Base-by-base conservation (phyloP, 345 rosid species). In the Ceriops decandra region DNA sequence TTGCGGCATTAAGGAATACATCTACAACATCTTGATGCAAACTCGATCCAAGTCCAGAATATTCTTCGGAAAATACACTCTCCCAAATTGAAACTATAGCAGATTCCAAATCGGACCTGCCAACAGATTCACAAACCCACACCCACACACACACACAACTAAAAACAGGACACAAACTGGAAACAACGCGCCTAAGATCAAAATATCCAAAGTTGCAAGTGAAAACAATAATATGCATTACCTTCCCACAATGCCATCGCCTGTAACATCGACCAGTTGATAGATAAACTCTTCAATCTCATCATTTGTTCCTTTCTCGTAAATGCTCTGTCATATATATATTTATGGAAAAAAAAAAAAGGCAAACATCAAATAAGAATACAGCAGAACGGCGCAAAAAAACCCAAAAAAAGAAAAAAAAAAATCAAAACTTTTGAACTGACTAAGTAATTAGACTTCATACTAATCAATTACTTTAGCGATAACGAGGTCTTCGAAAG, bases 221-320 rank as follows among this genome's bases (percentile, higher is more conserved):
- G 24, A 49, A 61, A 30, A 63, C 58, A 7, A 46, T 57, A 71
- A 32, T 46, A 33, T 6, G 21, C 3, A 52, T 56, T 81, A 89
- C 98, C 97, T 91, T 21, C 79, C 74, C 78, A 91, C 70, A 42
- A 69, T 26, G 6, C 87, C 95, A 80, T 85, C 90, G 75, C 81
- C 82, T 36, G 77, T 84, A 7, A 89, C 79, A 74, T 93, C 95
- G 47, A 91, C 68, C 58, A 89, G 78, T 80, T 83, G 87, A 80
- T 81, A 86, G 42, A 91, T 78, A 74, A 89, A 93, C 78, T 93
- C 91, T 63, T 89, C 91, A 78, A 89, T 91, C 26, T 93, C 96
- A 79, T 85, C 86, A 74, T 76, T 77, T 13, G 96, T 78, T 72
- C 96, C 98, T 76, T 91, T 91, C 83, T 86, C 95, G 60, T 89